Base-by-base conservation (phyloP, 2,329 filamentous ascomycete species). In the Parafenestella ontariensis region DNA sequence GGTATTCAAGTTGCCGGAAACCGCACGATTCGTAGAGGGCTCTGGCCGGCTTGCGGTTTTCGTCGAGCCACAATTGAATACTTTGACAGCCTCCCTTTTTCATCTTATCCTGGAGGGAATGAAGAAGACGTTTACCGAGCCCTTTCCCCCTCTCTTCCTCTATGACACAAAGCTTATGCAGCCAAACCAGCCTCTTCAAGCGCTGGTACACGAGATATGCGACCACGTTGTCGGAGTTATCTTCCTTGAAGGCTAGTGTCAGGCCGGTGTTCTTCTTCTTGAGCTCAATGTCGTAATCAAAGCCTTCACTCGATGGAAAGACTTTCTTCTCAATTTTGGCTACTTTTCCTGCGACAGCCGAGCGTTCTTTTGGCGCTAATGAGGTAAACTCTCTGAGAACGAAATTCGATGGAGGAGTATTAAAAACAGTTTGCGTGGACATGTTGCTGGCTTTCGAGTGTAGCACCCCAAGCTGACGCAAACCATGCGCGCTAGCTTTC, bases 111-210 rank as follows among this genome's bases (percentile, higher is more conserved):
- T 75, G 71, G 59, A 83, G 75, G 58, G 76, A 76, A 55, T 72
- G 66, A 65, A 84, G 68, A 54, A 84, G 69, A 65, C 73, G 71
- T 56, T 69, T 74, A 39, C 77, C 82, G 20, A 83, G 64, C n/a
- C 81, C 81, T 64, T 76, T 75, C 24, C 76, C 71, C 61, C 81
- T 78, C 66, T 79, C 74, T 37, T 71, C 59, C 63, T 79, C 77
- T 24, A 77, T 68, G 13, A 83, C 79, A 58, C 81, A 83, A 33
- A 84, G 72, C 60, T 84, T 85, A 64, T 84, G 81, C 39, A 84
- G 72, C 49, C 81, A 75, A 17, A 78, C 78, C 23, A 75, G 58
- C 43, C 62, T 56, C 31, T 68, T 68, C 46, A 64, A 58, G 20
- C 64, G 58, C 34, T 68, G 65, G 49, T 64, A 64, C 48, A 68